Base-by-base conservation (phyloP, 306 rosid genomes). In the Echinosophora koreensis region DNA sequence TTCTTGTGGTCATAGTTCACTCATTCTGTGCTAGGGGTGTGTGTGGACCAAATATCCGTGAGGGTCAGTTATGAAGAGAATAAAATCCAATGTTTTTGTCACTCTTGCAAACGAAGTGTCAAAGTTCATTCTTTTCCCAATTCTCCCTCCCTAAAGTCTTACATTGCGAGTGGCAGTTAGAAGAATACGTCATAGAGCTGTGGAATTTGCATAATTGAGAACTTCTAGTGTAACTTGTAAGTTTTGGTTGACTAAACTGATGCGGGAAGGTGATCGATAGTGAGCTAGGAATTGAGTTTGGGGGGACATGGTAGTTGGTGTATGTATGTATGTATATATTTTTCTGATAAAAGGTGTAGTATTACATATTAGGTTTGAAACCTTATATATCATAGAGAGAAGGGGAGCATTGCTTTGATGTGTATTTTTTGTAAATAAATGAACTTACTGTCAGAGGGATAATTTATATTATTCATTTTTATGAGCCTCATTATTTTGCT, bases 241-340 rank as follows among this genome's bases (percentile, higher is more conserved):
- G 69, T 64, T 14, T 47, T 38, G 16, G 71, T 74, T 74, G 32
- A 73, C 71, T 74, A 42, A 81, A 79, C 11, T 50, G 49, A 60
- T 44, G 30, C 32, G 34, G 79, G 13, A 47, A n/a, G 59, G 54
- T 73, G 34, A 46, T 30, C 44, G 59, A 34, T 60, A 47, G 18
- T 11, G 32, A 32, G 70, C 38, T 60, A 6, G 69, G 27, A 16
- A 61, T 74, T 16, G 16, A 73, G 12, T 37, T 35, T 73, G 34
- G 60, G 18, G 60, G 49, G 55, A 56, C 56, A n/a, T 10, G 64
- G 47, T 66, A 54, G 34, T 28, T 42, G 39, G 69, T 61, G 6
- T 37, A 44, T 44, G 10, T 44, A 44, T 44, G 50, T 44, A 44
- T 44, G 1, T 44, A 22, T 22, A 22, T 22, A 22, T 42, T 44